Base-by-base conservation (phyloP, 2,329 filamentous ascomycete genomes). In the Byssoonygena ceratinophila region DNA sequence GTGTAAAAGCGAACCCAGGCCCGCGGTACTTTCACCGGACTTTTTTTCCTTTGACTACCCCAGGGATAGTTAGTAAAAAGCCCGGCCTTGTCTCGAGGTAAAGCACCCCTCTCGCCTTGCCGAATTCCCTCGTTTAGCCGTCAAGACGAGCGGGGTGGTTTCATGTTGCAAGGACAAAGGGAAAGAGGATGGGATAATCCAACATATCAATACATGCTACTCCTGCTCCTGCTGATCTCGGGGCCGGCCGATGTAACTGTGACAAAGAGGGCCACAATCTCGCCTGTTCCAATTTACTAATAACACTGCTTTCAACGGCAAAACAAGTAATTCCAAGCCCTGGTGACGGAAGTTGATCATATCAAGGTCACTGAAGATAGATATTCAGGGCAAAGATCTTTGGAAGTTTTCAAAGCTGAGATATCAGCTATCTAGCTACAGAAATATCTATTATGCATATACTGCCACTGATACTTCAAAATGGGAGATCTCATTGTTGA, bases 91-190 rank as follows among this genome's bases (percentile, higher is more conserved):
- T 41, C 39, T 41, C 39, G 22, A 41, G 39, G 22, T 12, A 25
- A 23, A 41, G 1, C 32, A 46, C 43, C 23, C 43, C 23, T 29
- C 39, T 41, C 44, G 3, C 11, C 23, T 25, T 32, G 44, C 44
- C 44, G 44, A 46, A 34, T 14, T 46, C 18, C 44, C 44, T 46
- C 44, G 44, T 46, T 34, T 46, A 46, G 14, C 44, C 44, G 44
- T 46, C 39, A 11, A 25, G 16, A 12, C n/a, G 29, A 34, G 44
- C 44, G 44, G 44, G 44, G 27, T 22, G 44, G 27, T 14, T 46
- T 40, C 39, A 41, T 23, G 11, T 29, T 9, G 9, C 9, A 37
- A 34, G 31, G 14, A 18, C 14, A 37, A 18, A 16, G 34, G 9
- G 34, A 37, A 14, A 7, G n/a, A 18, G 34, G 4, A 23, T 12